phyloP scores from a whole-genome alignment of 352 stramenopile genomes.

The Hyaloperonospora arabidopsidis region DNA sequence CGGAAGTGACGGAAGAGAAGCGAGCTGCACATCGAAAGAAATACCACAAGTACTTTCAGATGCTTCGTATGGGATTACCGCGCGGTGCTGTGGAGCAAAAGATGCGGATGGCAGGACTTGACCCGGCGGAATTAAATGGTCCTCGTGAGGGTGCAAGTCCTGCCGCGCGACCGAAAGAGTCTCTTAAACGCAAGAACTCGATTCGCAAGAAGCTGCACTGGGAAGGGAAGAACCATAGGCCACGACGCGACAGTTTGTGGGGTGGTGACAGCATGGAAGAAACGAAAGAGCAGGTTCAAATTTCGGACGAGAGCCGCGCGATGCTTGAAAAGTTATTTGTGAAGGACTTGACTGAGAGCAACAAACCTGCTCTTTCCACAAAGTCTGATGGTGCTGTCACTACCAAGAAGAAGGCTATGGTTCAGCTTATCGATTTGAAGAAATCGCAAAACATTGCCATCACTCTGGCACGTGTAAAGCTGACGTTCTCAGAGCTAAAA shows the following conservation, averaged over 20 bases:
- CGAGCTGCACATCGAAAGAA: constrained; percentile 53
- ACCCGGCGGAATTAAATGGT: constrained; percentile 61
- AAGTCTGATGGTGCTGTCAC: constrained; percentile 24
- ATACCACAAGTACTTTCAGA: constrained; percentile 81
- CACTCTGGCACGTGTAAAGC: constrained; percentile 68
- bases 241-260: constrained; percentile 62
- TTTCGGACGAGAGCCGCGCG: constrained; percentile 62
- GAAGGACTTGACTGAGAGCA: constrained; percentile 54
- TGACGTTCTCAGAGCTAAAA: constrained; percentile 61
- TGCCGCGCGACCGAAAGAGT: constrained; percentile 23
- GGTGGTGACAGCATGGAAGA: constrained; percentile 38
- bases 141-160: constrained; percentile 24
- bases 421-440: constrained; percentile 82
- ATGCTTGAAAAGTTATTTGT: constrained; percentile 77
- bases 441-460: constrained; percentile 86
- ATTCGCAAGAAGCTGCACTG: constrained; percentile 85
- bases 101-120: constrained; percentile 66
- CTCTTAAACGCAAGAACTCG: constrained; percentile 54
- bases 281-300: constrained; percentile 34
- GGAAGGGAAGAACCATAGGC: constrained; percentile 51
- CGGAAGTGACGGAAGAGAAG: constrained; percentile 38
- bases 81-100: constrained; percentile 79
- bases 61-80: constrained; percentile 69
- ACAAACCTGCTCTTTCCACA: constrained; percentile 28
- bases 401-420: constrained; percentile 58